Evolutionary conservation across 768 basidiomycete species (phyloP), one percentile per base, ranked within the genome.

Genomic region (Phanerochaete carnosa): DNA sequence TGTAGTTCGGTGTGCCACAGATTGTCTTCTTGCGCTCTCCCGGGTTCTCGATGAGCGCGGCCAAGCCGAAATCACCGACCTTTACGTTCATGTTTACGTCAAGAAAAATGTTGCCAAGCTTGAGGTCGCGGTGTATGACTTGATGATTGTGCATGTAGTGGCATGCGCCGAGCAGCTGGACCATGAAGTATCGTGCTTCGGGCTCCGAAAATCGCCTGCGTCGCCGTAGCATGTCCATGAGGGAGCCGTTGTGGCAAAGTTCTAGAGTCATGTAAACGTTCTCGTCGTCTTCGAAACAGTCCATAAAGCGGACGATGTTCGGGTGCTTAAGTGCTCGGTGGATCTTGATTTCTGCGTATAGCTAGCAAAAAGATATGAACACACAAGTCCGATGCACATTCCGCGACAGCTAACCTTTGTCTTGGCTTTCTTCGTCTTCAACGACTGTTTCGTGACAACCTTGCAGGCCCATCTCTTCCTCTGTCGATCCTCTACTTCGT

Each of bases 1-100:
- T 98, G 71, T 99, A 98, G 71, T 99, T 98, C 1, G 96, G 97
- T 0, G 96, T 99, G 1, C 96, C 96, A 65, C 97, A 98, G 50
- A 98, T 97, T 0, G 96, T 99, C 85, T 98, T 98, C 83, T 98
- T 97, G 70, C 96, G 79, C 74, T 98, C 96, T 0, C 96, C 96
- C 12, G 92, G 92, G 70, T 86, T 95, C 77, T 98, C 95, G 51
- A 98, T 96, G 51, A 99, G 83, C 1, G 96, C 97, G 0, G 97
- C 96, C 23, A 99, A 80, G 11, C 96, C 96, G 75, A 99, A 97
- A 76, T 99, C 96, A 23, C 94, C 96, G 22, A 98, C 94, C 70
- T 97, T 94, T 72, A 98, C 81, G 70, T 97, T 94, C 95, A 98
- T 95, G 68, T 90, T 84, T 51, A 75, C 73, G 70, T 97, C 95